A percentile compares a stretch with the other conserved stretches of the same genome.
Conservation (phyloP, 2,329 filamentous ascomycete genomes). For the Diaporthe sp. region DNA sequence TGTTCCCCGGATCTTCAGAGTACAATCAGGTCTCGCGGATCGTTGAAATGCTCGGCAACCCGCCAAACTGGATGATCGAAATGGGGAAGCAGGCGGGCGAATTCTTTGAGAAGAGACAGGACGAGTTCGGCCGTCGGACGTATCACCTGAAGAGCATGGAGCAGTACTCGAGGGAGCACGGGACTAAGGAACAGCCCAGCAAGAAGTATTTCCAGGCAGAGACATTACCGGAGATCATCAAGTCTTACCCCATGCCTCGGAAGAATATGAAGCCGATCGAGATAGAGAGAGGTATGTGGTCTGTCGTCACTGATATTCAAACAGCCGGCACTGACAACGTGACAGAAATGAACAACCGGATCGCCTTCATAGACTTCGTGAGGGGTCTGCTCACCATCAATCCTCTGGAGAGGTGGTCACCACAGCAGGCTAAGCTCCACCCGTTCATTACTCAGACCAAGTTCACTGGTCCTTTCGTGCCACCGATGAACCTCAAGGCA, state of each 20-base stretch:
- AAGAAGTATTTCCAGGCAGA: conserved; percentile 99
- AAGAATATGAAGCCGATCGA: conserved; percentile 99
- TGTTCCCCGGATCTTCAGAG: conserved; percentile 97
- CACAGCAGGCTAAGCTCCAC: conserved; percentile 95
- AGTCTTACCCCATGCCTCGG: conserved; percentile 96
- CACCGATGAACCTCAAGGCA: conserved; percentile 95
- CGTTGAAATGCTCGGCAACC: conserved; percentile 96
- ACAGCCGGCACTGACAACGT: conserved; percentile 35
- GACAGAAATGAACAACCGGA: conserved; percentile 96
- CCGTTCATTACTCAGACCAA: conserved; percentile 99
- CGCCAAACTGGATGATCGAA: conserved; percentile 98
- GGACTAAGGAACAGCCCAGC: conserved; percentile 97
- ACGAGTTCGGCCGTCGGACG: conserved; percentile 91
- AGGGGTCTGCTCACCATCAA: conserved; percentile 93
- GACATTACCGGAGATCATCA: conserved; percentile 95
- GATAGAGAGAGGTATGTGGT: conserved; percentile 85
- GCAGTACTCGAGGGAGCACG: conserved; percentile 94
- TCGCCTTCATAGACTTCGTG: conserved; percentile 98
- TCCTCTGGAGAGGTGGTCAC: conserved; percentile 95
- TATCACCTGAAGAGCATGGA: conserved; percentile 98
- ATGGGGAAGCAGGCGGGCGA: conserved; percentile 98
- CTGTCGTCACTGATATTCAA: conserved; percentile 25
- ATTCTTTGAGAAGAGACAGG: conserved; percentile 92
- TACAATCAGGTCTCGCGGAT: conserved; percentile 99
- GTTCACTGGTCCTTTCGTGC: conserved; percentile 94